Evolutionary conservation across 345 rosid species (phyloP), one percentile per base, ranked within the genome.

Genomic region (Citrus medica): DNA sequence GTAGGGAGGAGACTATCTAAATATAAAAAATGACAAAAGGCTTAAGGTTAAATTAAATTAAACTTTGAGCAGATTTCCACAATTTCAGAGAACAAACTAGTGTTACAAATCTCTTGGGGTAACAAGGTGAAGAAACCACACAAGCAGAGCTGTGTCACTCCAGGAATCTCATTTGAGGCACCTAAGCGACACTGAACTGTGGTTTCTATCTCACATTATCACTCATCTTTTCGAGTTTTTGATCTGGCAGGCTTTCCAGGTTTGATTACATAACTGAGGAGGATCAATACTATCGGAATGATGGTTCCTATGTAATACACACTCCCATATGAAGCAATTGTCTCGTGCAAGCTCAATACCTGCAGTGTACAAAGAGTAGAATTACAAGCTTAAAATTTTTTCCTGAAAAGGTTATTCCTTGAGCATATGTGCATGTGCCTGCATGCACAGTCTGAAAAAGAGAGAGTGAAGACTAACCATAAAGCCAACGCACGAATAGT

Each of bases 401-500:
- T 40, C 48, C 13, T 14, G 0, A 40, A 40, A 40, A 40, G 48
- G 48, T 40, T 40, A 9, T 40, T 40, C 48, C 48, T 40, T 9
- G 74, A 37, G 48, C 42, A 67, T 30, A 16, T 51, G 33, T 30
- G 22, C 28, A 42, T 66, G 63, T 37, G 40, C 2, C 42, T 8
- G 42, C 10, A 40, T 8, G 42, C 42, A 37, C 40, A 9, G 13
- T 40, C 14, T 40, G 13, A 40, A 3, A 40, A 27, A 0, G 32
- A 30, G 58, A 24, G 70, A 22, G 67, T 4, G 80, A 71, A 63
- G 78, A 70, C 87, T 82, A 79, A 95, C 99, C 98, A 92, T 89
- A 87, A 95, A 95, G 73, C 99, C 98, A n/a, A 95, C 90, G 25
- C 80, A 79, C 0, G 99, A 93, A 84, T 92, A 95, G 80, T 88